Conservation (phyloP, 2,329 filamentous ascomycete species). For the Beauveria rudraprayagi region DNA sequence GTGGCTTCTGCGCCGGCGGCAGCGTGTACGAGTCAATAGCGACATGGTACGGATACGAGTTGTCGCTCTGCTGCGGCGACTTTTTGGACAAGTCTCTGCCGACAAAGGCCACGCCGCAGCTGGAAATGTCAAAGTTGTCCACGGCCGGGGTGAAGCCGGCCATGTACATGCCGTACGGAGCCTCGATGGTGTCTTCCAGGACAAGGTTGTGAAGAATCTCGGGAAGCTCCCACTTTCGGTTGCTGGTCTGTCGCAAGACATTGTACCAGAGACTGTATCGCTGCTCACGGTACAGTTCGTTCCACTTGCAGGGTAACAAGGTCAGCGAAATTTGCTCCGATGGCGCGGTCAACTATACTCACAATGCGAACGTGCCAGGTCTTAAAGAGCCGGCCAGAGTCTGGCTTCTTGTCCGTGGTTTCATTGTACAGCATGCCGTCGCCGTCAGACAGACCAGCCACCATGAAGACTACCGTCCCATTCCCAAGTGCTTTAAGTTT, state of each 20-base stretch:
- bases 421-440: slow-evolving; percentile 27
- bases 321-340: not conserved
- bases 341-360: slow-evolving; percentile 13
- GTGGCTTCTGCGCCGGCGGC: slow-evolving; percentile 16
- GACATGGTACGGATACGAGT: slow-evolving; percentile 25
- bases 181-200: slow-evolving; percentile 23
- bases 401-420: slow-evolving; percentile 17
- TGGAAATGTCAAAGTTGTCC: slow-evolving; percentile 25
- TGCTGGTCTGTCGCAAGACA: slow-evolving; percentile 18
- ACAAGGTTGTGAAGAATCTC: slow-evolving; percentile 26
- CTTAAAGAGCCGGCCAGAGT: slow-evolving; percentile 28
- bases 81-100: slow-evolving; percentile 16
- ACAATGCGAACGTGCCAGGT: slow-evolving; percentile 25
- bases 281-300: slow-evolving; percentile 22
- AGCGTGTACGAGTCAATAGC: slow-evolving; percentile 24
- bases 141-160: slow-evolving; percentile 13
- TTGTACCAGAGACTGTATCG: slow-evolving; percentile 32
- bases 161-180: slow-evolving; percentile 21
- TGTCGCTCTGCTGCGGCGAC: slow-evolving; percentile 9
- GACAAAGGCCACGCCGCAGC: slow-evolving; percentile 27
- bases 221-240: slow-evolving; percentile 23
- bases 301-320: slow-evolving; percentile 20
- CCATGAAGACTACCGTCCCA: slow-evolving; percentile 27
- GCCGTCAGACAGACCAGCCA: slow-evolving; percentile 24
- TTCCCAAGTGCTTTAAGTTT: slow-evolving; percentile 27